Percentiles rank a stretch among this genome's conserved stretches.
These are phyloP conservation scores for Ogataea nitratoaversa DNA, from an alignment of 805 yeast genomes.

Conservation along the genomic window DNA sequence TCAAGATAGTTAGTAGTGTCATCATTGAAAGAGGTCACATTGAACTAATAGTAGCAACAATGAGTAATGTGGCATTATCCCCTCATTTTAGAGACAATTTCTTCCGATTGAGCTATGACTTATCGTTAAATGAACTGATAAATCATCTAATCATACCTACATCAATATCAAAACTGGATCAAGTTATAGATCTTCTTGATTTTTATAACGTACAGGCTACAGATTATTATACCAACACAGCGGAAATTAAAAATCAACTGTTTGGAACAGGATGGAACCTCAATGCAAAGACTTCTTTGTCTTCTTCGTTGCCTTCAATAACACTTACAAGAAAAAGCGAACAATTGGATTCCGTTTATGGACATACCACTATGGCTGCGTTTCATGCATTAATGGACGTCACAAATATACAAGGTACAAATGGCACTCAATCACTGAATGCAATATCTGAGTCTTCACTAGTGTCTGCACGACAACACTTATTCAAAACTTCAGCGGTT, in stretches of 20 bases:
- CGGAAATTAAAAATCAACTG: not conserved
- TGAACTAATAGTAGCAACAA: no score
- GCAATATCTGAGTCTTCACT: conserved; percentile 5
- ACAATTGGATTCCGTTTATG: not conserved
- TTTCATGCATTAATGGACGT: conserved; percentile 8
- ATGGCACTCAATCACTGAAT: conserved; percentile 3
- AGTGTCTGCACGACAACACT: conserved; percentile 13
- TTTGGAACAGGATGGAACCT: not conserved
- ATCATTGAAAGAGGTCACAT: no score
- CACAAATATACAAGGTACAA: conserved; percentile 11
- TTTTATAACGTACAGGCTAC: conserved; percentile 6
- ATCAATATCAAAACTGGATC: conserved; percentile 6
- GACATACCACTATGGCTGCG: conserved; percentile 7
- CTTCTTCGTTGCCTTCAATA: not conserved
- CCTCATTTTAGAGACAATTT: not conserved
- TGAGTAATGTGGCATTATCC: not conserved
- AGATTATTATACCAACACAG: conserved; percentile 4
- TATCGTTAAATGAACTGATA: conserved; percentile 10
- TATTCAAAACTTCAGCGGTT: conserved; percentile 6
- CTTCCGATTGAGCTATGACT: conserved; percentile 4
- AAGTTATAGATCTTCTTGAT: conserved; percentile 11
- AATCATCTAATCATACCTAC: conserved; percentile 8
- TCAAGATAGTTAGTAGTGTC: no score
- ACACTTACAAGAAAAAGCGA: not conserved
- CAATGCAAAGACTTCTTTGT: no score